phyloP scores from a whole-genome alignment of 2,329 filamentous ascomycete species.

The Fusarium sp. region DNA sequence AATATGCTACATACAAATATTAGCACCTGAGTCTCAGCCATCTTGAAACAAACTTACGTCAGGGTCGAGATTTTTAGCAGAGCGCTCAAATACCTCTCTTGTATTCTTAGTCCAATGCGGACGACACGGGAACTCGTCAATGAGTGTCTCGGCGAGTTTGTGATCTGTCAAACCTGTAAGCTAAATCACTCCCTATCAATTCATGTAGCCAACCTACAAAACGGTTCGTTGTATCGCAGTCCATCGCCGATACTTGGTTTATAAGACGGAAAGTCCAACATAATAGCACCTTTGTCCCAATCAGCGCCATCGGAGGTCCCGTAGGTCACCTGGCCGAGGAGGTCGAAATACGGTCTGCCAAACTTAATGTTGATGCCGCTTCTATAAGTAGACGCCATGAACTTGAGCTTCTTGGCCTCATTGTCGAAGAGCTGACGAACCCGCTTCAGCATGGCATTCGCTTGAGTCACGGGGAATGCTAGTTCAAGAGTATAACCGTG shows the following conservation, averaged over 20 bases:
- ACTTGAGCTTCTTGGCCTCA: not conserved
- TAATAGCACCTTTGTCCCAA: constrained; percentile 1
- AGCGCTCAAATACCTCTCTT: not conserved
- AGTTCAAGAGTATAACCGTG: not conserved
- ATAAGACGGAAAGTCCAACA: not conserved
- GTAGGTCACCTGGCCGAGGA: not conserved
- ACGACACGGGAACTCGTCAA: not conserved
- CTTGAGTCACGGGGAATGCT: not conserved
- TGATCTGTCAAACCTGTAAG: not conserved
- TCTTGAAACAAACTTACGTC: not conserved
- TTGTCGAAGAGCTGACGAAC: not conserved
- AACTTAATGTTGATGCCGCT: constrained; percentile 12
- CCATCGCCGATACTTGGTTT: not conserved
- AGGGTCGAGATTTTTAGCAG: not conserved
- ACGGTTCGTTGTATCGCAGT: not conserved
- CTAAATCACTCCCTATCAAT: rapidly evolving
- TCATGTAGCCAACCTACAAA: rapidly evolving
- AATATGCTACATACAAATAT: not conserved
- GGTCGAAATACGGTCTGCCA: not conserved
- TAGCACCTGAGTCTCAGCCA: rapidly evolving
- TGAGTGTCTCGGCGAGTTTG: not conserved
- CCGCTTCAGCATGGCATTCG: not conserved
- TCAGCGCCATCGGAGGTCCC: not conserved
- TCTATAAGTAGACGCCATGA: not conserved
- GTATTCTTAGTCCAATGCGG: constrained; percentile 12